Percentiles rank a stretch among this genome's conserved stretches.
Conservation (phyloP, 768 basidiomycete genomes). For the Auriscalpium vulgare region DNA sequence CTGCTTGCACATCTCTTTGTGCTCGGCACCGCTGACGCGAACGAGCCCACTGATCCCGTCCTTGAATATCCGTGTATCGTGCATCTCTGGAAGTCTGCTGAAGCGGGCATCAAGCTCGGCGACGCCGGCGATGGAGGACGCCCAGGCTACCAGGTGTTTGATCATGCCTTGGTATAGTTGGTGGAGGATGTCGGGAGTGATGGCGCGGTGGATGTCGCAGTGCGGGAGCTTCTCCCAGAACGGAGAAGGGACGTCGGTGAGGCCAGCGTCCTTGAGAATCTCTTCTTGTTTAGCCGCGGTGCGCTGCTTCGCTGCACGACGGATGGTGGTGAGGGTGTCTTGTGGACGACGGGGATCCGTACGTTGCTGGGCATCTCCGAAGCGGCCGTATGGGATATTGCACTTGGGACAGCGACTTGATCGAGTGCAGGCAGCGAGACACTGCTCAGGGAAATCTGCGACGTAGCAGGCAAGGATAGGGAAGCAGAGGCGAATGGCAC, state of each 20-base stretch:
- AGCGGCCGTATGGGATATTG: neutral
- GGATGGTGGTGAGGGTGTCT: neutral
- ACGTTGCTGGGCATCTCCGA: slow-evolving; percentile 3
- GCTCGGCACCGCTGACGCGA: too few species aligned
- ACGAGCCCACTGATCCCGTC: too few species aligned
- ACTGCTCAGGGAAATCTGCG: slow-evolving; percentile 39
- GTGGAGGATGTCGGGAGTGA: slow-evolving; percentile 34
- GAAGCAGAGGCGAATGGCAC: slow-evolving; percentile 18
- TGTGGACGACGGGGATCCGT: neutral
- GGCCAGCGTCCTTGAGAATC: slow-evolving; percentile 5
- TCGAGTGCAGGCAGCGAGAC: slow-evolving; percentile 24
- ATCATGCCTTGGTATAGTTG: slow-evolving; percentile 18
- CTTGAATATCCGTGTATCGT: too few species aligned
- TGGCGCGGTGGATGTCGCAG: slow-evolving; percentile 26
- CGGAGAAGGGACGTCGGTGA: slow-evolving; percentile 18
- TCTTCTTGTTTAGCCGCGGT: neutral
- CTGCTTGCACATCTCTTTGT: too few species aligned
- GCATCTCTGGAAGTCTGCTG: too few species aligned
- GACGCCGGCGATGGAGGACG: too few species aligned
- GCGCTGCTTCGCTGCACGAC: neutral
- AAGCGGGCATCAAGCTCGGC: too few species aligned
- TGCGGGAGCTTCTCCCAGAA: slow-evolving; percentile 27
- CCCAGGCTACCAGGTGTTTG: slow-evolving; percentile 21
- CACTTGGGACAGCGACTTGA: slow-evolving; percentile 15
- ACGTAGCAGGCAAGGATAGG: slow-evolving; percentile 19